phyloP scores from a whole-genome alignment of 2,329 filamentous ascomycete species.

The Ophiostoma sp. region DNA sequence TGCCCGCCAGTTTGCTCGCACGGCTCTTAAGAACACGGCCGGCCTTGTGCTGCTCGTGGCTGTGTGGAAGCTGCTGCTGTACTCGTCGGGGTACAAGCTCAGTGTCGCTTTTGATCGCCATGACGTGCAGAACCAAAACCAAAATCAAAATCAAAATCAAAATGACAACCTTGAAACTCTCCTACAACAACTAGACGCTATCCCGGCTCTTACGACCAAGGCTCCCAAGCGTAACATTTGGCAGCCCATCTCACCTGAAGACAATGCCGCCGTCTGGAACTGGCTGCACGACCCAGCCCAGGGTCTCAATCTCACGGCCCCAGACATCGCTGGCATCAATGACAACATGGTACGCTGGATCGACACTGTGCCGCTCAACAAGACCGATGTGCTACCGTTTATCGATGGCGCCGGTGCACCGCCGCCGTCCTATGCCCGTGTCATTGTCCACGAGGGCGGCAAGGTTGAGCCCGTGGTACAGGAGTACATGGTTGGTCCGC shows the following conservation, averaged over 20 bases:
- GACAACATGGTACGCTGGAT: conserved; percentile 46
- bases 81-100: conserved; percentile 2
- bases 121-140: background rate
- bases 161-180: background rate
- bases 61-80: conserved; percentile 12
- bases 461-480: conserved; percentile 40
- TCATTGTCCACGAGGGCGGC: conserved; percentile 42
- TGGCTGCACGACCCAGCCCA: conserved; percentile 38
- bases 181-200: conserved; percentile 5
- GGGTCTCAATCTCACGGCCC: conserved; percentile 43
- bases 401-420: conserved; percentile 35
- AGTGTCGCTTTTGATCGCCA: conserved; percentile 7
- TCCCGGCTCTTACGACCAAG: conserved; percentile 14
- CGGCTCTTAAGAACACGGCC: conserved; percentile 1
- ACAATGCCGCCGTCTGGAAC: conserved; percentile 41
- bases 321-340: conserved; percentile 34
- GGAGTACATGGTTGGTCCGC: conserved; percentile 46
- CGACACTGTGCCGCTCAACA: conserved; percentile 46
- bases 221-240: conserved; percentile 41
- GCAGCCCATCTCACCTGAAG: conserved; percentile 38
- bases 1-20: conserved; percentile 3
- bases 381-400: conserved; percentile 42
- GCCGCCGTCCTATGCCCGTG: conserved; percentile 42
- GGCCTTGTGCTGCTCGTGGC: conserved; percentile 8
- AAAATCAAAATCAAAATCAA: background rate